A percentile compares a stretch with the other conserved stretches of the same genome.
These are phyloP conservation scores for Pseudozyma pruni DNA, from an alignment of 1,284 basidiomycete species.

Conservation along the genomic window DNA sequence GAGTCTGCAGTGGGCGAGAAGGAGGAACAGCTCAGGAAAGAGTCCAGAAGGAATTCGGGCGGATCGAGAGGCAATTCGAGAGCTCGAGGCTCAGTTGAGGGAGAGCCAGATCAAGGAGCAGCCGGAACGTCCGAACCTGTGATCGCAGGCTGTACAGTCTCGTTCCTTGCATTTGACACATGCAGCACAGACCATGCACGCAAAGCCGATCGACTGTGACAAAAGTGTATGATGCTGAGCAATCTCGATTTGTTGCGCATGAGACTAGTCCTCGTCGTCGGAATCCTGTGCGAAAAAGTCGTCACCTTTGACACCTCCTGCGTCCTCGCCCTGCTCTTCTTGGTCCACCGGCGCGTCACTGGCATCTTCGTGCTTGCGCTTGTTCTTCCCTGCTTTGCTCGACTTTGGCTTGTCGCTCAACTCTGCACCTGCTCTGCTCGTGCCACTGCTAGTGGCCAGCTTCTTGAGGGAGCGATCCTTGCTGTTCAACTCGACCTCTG, in stretches of 20 bases:
- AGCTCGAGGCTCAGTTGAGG: constrained; percentile 32
- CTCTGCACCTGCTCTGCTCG: constrained; percentile 2
- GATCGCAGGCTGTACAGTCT: background rate
- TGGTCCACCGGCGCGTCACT: constrained; percentile 1
- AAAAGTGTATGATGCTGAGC: background rate
- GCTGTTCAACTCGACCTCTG: constrained; percentile 49
- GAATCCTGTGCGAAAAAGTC: constrained; percentile 54
- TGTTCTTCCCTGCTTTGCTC: constrained; percentile 26
- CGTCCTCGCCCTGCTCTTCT: constrained; percentile 6
- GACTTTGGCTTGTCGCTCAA: constrained; percentile 11
- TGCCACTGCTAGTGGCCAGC: constrained; percentile 4
- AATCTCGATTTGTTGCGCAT: background rate
- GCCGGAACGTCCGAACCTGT: constrained; percentile 15
- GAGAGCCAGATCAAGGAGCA: constrained; percentile 36
- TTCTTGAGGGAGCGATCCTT: constrained; percentile 22
- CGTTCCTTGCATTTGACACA: no score
- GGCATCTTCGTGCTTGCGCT: constrained; percentile 29
- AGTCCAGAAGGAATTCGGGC: constrained; percentile 46
- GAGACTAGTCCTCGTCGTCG: constrained; percentile 25
- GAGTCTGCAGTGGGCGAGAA: constrained; percentile 27
- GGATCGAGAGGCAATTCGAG: constrained; percentile 37
- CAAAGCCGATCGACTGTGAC: background rate
- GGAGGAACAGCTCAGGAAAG: constrained; percentile 37
- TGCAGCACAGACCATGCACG: no score
- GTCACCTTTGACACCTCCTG: constrained; percentile 36